These are phyloP conservation scores for Populus davidiana DNA, from an alignment of 345 rosid genomes.

Conservation along the genomic window DNA sequence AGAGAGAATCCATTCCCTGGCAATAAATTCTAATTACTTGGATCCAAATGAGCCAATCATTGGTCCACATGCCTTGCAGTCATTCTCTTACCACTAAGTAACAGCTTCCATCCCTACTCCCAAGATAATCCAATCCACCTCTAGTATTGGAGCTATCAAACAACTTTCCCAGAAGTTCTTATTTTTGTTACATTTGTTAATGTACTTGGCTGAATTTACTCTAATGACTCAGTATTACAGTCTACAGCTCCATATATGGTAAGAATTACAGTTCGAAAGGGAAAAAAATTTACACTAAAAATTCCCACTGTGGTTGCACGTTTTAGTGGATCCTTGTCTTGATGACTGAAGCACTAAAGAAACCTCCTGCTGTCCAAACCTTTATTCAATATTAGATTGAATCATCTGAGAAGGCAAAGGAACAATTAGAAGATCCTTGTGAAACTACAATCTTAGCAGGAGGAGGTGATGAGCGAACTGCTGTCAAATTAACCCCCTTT, in stretches of 20 bases:
- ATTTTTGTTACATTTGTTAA: constrained; percentile 14
- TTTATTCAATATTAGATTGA: constrained; percentile 31
- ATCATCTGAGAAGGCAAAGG: constrained; percentile 72
- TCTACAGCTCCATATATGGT: constrained; percentile 16
- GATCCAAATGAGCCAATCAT: constrained; percentile 34
- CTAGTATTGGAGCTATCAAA: constrained; percentile 6
- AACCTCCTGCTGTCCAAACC: constrained; percentile 3
- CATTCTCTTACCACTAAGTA: constrained; percentile 15
- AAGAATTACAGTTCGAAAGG: constrained; percentile 2
- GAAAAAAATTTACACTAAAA: not conserved
- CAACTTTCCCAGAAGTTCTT: not conserved
- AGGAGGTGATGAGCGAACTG: constrained; percentile 36
- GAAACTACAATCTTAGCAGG: constrained; percentile 43
- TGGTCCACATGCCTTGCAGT: constrained; percentile 25
- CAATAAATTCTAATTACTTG: constrained; percentile 31
- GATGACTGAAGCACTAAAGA: not conserved
- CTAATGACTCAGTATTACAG: constrained; percentile 20
- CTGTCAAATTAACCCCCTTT: constrained; percentile 33
- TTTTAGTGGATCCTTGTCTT: constrained; percentile 10
- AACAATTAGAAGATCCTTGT: constrained; percentile 71
- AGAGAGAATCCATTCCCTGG: constrained; percentile 34
- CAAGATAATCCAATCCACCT: constrained; percentile 6
- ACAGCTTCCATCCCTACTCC: constrained; percentile 14
- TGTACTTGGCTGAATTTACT: constrained; percentile 2
- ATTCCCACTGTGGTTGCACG: not conserved